Base-by-base conservation (phyloP, 257 asterid species). In the Solanum boliviense region DNA sequence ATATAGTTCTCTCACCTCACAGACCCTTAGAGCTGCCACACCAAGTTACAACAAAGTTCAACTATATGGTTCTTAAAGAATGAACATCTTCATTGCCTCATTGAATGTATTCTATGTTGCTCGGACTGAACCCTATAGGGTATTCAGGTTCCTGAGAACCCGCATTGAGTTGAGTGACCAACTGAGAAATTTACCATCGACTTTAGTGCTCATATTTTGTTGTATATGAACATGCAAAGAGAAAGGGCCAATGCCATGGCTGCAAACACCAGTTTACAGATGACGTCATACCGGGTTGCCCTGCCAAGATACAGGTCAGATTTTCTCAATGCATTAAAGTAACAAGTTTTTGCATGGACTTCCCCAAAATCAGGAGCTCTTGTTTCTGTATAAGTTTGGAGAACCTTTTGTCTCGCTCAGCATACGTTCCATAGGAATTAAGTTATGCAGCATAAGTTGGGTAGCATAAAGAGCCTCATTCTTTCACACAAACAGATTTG, bases 291-390 rank as follows among this genome's bases (percentile, higher is more conserved):
- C 36, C 21, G 7, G 89, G n/a, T 81, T 18, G 89, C 89, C 87
- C 90, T 88, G 90, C 89, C 90, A 90, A 87, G 88, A 89, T 88
- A 85, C 91, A 85, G 89, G 89, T 88, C 71, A 62, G 39, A 73
- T 68, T 41, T 65, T 25, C 48, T 65, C 67, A 68, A 27, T 81
- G 79, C 87, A 46, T 73, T 52, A 27, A 38, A 20, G 3, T 65
- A 12, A 10, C 48, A 36, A 36, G 15, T 36, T 35, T 35, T 74
- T 21, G 46, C 82, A 32, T 1, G 18, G 16, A 34, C 8, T 46
- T 68, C 84, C 85, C 85, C 27, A 0, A 35, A 35, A 35, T 35
- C 10, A 4, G 48, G 46, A 72, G n/a, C 7, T 34, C 38, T 32
- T 32, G 46, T 18, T 4, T 18, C 15, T 23, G 39, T 1, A 4